Conservation (phyloP, 2,329 filamentous ascomycete species). For the Fusarium transvaalense region DNA sequence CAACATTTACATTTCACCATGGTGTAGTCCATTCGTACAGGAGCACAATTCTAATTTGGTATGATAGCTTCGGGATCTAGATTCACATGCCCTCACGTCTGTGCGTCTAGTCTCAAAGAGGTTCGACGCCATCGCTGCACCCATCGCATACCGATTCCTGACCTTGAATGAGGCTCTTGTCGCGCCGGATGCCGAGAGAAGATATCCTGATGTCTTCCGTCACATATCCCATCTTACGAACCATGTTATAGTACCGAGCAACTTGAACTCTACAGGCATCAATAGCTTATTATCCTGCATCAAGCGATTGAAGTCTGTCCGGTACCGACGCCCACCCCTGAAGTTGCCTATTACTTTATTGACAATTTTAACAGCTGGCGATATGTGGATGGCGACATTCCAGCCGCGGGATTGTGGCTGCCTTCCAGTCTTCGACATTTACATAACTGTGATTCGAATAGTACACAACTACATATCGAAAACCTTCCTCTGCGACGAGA, state of each 20-base stretch:
- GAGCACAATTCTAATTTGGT: slow-evolving; percentile 23
- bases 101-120: slow-evolving; percentile 56
- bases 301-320: slow-evolving; percentile 55
- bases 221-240: slow-evolving; percentile 56
- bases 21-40: background rate
- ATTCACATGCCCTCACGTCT: slow-evolving; percentile 51
- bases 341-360: slow-evolving; percentile 8
- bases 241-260: slow-evolving; percentile 57
- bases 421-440: slow-evolving; percentile 56
- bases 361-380: slow-evolving; percentile 53
- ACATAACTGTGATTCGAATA: slow-evolving; percentile 47
- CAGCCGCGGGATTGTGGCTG: slow-evolving; percentile 49
- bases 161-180: slow-evolving; percentile 56
- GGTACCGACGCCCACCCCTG: slow-evolving; percentile 49
- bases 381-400: slow-evolving; percentile 52
- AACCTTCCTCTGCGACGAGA: slow-evolving; percentile 56
- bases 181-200: slow-evolving; percentile 50
- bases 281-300: slow-evolving; percentile 54
- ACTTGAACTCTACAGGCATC: slow-evolving; percentile 56
- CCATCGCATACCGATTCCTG: slow-evolving; percentile 58
- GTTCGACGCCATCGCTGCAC: slow-evolving; percentile 58
- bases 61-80: slow-evolving; percentile 56
- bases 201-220: slow-evolving; percentile 51
- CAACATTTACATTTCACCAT: background rate
- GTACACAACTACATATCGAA: slow-evolving; percentile 56